Conservation (phyloP, 371 early-diverging fungal genomes). For the Mucor racemosus region DNA sequence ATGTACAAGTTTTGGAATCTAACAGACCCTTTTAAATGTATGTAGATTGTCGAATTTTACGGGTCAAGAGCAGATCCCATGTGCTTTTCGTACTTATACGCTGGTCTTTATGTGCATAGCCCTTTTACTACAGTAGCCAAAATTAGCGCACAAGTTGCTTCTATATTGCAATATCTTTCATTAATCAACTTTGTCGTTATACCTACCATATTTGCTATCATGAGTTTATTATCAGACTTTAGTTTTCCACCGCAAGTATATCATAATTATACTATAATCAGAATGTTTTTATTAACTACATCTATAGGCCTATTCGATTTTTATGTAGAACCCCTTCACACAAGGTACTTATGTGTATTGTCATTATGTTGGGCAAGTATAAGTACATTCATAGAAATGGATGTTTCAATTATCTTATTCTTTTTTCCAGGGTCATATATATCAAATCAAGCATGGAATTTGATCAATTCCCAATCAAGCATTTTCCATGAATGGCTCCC, state of each 20-base stretch:
- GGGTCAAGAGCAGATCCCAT: constrained; percentile 51
- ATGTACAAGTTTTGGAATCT: too few relatives aligned
- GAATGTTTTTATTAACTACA: not conserved
- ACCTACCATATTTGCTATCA: constrained; percentile 39
- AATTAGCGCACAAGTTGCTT: constrained; percentile 29
- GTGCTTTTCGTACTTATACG: constrained; percentile 50
- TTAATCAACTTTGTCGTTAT: constrained; percentile 45
- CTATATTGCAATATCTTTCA: constrained; percentile 42
- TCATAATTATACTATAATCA: not conserved
- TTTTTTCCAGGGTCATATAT: constrained; percentile 45
- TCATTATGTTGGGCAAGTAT: constrained; percentile 48
- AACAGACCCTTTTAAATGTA: too few relatives aligned
- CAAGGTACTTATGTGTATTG: constrained; percentile 45
- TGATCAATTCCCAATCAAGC: constrained; percentile 47
- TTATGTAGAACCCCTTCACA: constrained; percentile 51
- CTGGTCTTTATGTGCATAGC: constrained; percentile 47
- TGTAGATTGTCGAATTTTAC: constrained; percentile 42
- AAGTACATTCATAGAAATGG: too few relatives aligned
- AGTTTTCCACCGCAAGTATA: constrained; percentile 47
- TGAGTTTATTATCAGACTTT: constrained; percentile 33
- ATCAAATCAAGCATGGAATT: constrained; percentile 55
- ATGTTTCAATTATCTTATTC: not conserved
- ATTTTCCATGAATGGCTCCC: constrained; percentile 54
- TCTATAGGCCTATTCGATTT: constrained; percentile 45
- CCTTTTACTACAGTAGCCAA: constrained; percentile 32